Evolutionary conservation across 2,329 filamentous ascomycete species (phyloP).

Genomic region (Pseudopithomyces maydicus): DNA sequence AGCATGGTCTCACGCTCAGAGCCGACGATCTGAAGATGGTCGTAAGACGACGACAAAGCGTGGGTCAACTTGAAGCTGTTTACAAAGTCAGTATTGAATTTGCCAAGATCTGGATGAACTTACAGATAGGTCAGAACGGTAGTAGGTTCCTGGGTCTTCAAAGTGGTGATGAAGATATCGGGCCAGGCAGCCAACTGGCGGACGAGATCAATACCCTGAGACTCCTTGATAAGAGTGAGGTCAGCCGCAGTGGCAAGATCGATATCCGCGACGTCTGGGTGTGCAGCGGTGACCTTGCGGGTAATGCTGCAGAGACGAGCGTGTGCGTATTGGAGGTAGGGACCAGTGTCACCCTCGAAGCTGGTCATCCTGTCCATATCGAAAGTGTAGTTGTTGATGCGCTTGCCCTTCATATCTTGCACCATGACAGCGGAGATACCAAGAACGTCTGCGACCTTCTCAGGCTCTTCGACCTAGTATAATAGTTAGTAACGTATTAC

Average conservation of each 20-base stretch:
- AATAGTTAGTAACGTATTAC: not conserved
- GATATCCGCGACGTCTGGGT: slow-evolving; percentile 55
- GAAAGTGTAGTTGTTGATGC: slow-evolving; percentile 71
- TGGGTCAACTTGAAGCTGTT: slow-evolving; percentile 71
- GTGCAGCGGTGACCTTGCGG: slow-evolving; percentile 57
- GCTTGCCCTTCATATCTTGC: slow-evolving; percentile 96
- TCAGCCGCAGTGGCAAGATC: slow-evolving; percentile 70
- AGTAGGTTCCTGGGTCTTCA: slow-evolving; percentile 79
- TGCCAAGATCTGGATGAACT: slow-evolving; percentile 59
- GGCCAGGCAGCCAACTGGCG: slow-evolving; percentile 83
- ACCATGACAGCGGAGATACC: slow-evolving; percentile 97
- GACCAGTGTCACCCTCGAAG: slow-evolving; percentile 84
- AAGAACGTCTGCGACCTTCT: slow-evolving; percentile 80
- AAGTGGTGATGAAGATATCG: slow-evolving; percentile 80
- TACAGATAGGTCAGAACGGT: slow-evolving; percentile 75
- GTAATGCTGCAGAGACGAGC: slow-evolving; percentile 43
- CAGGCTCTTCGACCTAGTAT: slow-evolving; percentile 81
- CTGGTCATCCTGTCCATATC: slow-evolving; percentile 82
- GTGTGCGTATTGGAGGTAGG: slow-evolving; percentile 81
- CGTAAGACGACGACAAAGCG: slow-evolving; percentile 76
- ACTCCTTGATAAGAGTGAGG: slow-evolving; percentile 70
- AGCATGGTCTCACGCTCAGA: slow-evolving; percentile 72
- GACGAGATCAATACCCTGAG: slow-evolving; percentile 74
- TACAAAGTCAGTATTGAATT: not conserved
- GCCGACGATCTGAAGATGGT: slow-evolving; percentile 76